A percentile compares a stretch with the other conserved stretches of the same genome.
Conservation (phyloP, 805 yeast genomes). For the Spathaspora passalidarum region DNA sequence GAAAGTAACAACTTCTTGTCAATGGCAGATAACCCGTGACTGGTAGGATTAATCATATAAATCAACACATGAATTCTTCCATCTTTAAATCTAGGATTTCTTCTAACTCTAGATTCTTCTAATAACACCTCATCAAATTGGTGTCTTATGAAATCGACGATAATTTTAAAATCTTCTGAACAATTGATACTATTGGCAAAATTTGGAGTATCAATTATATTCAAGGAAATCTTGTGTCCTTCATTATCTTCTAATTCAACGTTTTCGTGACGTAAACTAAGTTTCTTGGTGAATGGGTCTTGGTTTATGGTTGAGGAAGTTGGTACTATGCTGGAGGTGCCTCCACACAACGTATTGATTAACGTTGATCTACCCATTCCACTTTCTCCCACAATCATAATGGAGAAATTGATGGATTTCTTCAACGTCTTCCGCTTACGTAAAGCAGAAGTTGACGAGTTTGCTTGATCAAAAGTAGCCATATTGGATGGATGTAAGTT, state of each 20-base stretch:
- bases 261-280: conserved; percentile 70
- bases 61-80: conserved; percentile 70
- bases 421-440: conserved; percentile 75
- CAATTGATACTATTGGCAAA: conserved; percentile 76
- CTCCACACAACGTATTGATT: conserved; percentile 87
- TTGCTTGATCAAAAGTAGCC: neutral
- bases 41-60: conserved; percentile 44
- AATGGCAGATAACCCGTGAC: conserved; percentile 42
- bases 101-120: conserved; percentile 76
- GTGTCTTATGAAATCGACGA: conserved; percentile 76
- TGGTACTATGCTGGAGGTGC: conserved; percentile 67
- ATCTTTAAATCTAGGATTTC: conserved; percentile 83
- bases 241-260: conserved; percentile 86
- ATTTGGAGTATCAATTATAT: conserved; percentile 80
- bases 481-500: neutral
- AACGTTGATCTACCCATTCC: conserved; percentile 92
- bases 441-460: conserved; percentile 35
- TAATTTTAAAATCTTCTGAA: conserved; percentile 59
- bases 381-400: conserved; percentile 83
- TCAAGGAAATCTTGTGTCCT: conserved; percentile 75
- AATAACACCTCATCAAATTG: conserved; percentile 80
- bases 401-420: conserved; percentile 79
- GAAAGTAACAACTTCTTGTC: conserved; percentile 42
- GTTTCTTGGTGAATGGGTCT: conserved; percentile 45
- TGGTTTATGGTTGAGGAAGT: conserved; percentile 61